Percentiles rank a stretch among this genome's conserved stretches.
phyloP scores from a whole-genome alignment of 371 early-diverging fungal species.

The Zopfochytrium polystomum region DNA sequence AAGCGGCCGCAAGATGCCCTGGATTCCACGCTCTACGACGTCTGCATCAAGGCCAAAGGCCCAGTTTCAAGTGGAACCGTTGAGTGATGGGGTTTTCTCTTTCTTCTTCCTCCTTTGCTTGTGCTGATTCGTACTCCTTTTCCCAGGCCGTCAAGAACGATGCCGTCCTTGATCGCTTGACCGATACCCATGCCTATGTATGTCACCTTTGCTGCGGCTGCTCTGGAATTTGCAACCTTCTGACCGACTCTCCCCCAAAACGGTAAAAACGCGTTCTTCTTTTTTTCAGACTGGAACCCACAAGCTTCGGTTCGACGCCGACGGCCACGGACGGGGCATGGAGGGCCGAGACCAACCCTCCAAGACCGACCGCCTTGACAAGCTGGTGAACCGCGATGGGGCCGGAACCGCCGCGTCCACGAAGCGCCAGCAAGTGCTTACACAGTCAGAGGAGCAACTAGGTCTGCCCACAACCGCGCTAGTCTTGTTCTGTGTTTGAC shows the following conservation, averaged over 20 bases:
- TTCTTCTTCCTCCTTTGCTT: background rate
- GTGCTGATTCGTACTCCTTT: background rate
- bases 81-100: background rate
- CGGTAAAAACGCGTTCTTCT: too few species aligned
- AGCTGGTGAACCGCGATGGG: conserved; percentile 30
- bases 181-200: conserved; percentile 33
- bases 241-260: background rate
- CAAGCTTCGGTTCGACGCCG: conserved; percentile 46
- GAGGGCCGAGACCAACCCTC: conserved; percentile 32
- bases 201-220: background rate
- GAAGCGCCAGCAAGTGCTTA: conserved; percentile 20
- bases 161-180: conserved; percentile 37
- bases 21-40: conserved; percentile 23
- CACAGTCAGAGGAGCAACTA: conserved; percentile 27
- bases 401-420: background rate
- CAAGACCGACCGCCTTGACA: conserved; percentile 27
- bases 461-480: too few species aligned
- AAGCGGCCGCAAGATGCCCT: conserved; percentile 27
- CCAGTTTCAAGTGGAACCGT: conserved; percentile 34
- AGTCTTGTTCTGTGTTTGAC: too few species aligned
- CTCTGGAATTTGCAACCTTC: background rate
- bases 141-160: conserved; percentile 30
- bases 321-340: conserved; percentile 43
- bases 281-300: conserved; percentile 50
- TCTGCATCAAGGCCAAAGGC: conserved; percentile 26